Percentiles rank a stretch among this genome's conserved stretches.
Conservation (phyloP, 2,329 filamentous ascomycete genomes). For the Huntiella abstrusa region DNA sequence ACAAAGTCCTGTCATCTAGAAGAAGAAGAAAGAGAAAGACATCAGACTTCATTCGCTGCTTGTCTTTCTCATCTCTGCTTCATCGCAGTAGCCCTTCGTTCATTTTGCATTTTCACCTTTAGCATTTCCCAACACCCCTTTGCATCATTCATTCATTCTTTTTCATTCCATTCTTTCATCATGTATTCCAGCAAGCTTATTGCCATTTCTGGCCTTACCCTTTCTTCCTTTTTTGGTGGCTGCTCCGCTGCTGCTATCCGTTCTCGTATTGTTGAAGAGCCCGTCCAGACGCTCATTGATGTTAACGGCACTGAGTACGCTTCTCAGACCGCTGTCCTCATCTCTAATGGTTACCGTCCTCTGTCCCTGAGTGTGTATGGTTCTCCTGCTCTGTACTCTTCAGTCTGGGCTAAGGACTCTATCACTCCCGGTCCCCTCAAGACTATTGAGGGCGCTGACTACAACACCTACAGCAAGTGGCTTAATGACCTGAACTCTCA, state of each 20-base stretch:
- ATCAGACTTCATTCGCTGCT: too few species aligned
- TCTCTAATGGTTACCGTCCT: conserved; percentile 9
- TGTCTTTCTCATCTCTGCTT: background rate
- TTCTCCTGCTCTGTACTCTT: conserved; percentile 7
- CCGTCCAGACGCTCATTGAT: background rate
- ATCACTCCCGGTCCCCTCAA: conserved; percentile 1
- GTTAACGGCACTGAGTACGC: conserved; percentile 1
- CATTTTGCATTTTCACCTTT: too few species aligned
- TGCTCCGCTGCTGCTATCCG: background rate
- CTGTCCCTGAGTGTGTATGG: conserved; percentile 13
- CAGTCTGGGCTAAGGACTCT: conserved; percentile 10
- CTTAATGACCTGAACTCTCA: conserved; percentile 6
- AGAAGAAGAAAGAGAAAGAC: too few species aligned
- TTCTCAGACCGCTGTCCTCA: conserved; percentile 3
- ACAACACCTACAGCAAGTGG: conserved; percentile 10
- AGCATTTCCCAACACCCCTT: background rate
- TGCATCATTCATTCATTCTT: background rate
- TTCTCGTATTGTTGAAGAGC: background rate
- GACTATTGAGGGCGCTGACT: conserved; percentile 10
- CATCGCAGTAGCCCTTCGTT: conserved; percentile 1
- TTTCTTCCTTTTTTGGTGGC: background rate
- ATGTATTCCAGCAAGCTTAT: conserved; percentile 2
- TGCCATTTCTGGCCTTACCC: background rate
- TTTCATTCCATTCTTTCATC: background rate
- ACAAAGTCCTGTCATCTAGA: too few species aligned